Percentiles rank a stretch among this genome's conserved stretches.
Evolutionary conservation across 306 rosid species (phyloP).

Genomic region (Crataegus laevigata): DNA sequence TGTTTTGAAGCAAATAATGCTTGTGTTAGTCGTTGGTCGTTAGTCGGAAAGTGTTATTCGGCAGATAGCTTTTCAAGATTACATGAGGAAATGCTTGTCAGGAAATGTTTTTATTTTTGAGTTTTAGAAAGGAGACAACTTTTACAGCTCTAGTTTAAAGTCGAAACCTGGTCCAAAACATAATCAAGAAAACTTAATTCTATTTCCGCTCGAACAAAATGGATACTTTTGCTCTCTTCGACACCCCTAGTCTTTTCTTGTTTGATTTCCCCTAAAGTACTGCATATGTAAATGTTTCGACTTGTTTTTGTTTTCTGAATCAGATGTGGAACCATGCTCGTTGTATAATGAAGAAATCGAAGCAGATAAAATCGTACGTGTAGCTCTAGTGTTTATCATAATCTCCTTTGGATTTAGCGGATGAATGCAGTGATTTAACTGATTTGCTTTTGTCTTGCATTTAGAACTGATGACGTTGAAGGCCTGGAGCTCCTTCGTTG

Average conservation of each 20-base stretch:
- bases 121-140: not conserved
- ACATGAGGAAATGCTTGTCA: not conserved
- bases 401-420: slow-evolving; percentile 5
- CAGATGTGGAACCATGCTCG: slow-evolving; percentile 96
- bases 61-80: not conserved
- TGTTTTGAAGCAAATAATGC: not conserved
- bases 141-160: not conserved
- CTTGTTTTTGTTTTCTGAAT: slow-evolving; percentile 8
- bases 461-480: slow-evolving; percentile 80
- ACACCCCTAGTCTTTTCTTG: not conserved
- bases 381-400: slow-evolving; percentile 7
- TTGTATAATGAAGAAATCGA: slow-evolving; percentile 72
- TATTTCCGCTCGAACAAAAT: not conserved
- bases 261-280: not conserved
- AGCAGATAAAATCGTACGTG: slow-evolving; percentile 83
- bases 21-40: not conserved
- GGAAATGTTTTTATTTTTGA: not conserved
- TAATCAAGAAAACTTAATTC: not conserved
- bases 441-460: slow-evolving; percentile 1
- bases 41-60: not conserved
- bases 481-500: slow-evolving; percentile 79
- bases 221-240: not conserved
- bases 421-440: slow-evolving; percentile 13
- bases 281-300: not conserved
- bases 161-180: not conserved